Evolutionary conservation across 2,329 filamentous ascomycete species (phyloP).

Genomic region (Laburnicola sp.): DNA sequence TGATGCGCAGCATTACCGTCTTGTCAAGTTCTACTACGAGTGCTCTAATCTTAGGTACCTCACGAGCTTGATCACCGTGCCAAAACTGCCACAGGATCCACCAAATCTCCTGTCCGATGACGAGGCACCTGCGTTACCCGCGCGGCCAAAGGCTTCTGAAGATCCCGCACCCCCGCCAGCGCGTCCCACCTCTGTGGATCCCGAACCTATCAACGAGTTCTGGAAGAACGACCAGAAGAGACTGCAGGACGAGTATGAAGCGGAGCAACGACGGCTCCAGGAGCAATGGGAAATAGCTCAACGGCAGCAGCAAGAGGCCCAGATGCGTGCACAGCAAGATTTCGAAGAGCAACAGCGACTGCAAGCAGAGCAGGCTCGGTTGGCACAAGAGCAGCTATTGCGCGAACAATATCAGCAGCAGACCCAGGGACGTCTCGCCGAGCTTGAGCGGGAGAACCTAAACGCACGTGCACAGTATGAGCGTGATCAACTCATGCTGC

Average conservation of each 20-base stretch:
- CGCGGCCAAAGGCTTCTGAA: conserved; percentile 67
- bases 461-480: conserved; percentile 95
- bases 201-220: conserved; percentile 94
- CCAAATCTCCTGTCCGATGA: conserved; percentile 86
- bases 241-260: conserved; percentile 93
- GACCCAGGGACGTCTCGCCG: conserved; percentile 92
- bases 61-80: conserved; percentile 93
- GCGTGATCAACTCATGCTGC: conserved; percentile 93
- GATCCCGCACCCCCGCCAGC: conserved; percentile 62
- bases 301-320: conserved; percentile 77
- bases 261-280: conserved; percentile 85
- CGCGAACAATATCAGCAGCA: conserved; percentile 90
- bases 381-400: conserved; percentile 87
- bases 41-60: conserved; percentile 97
- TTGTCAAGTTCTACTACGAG: conserved; percentile 98
- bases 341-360: conserved; percentile 93
- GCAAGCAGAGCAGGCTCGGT: conserved; percentile 83
- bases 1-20: conserved; percentile 92
- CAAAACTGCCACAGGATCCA: conserved; percentile 91
- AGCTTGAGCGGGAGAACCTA: conserved; percentile 92
- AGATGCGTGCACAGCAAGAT: conserved; percentile 86
- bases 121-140: conserved; percentile 78
- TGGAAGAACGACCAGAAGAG: conserved; percentile 92
- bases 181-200: conserved; percentile 72
- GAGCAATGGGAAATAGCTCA: conserved; percentile 86